phyloP scores from a whole-genome alignment of 2,329 filamentous ascomycete genomes.

The Paracoccidioides lutzii region DNA sequence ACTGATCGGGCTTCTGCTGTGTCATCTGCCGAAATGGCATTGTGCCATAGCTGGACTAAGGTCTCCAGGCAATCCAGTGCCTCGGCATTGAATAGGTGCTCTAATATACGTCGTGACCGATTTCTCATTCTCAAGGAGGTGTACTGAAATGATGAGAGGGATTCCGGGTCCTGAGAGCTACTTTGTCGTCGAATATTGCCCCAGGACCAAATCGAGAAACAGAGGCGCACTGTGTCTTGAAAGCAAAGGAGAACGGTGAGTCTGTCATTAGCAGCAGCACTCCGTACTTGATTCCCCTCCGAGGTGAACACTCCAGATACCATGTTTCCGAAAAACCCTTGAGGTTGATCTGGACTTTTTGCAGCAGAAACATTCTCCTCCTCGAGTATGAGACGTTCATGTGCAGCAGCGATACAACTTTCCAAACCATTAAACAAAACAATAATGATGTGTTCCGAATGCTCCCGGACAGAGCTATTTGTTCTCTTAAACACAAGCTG shows the following conservation, averaged over 20 bases:
- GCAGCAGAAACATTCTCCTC: conserved; percentile 54
- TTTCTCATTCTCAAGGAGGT: conserved; percentile 87
- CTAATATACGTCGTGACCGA: conserved; percentile 70
- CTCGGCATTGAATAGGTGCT: conserved; percentile 86
- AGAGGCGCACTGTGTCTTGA: conserved; percentile 85
- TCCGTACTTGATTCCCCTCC: conserved; percentile 63
- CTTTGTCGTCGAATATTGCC: conserved; percentile 42
- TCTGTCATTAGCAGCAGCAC: conserved; percentile 79
- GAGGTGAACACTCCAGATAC: conserved; percentile 79
- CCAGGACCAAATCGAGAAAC: conserved; percentile 94
- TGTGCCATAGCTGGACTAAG: conserved; percentile 70
- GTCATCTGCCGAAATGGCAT: conserved; percentile 34
- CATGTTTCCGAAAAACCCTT: conserved; percentile 88
- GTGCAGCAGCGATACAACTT: conserved; percentile 73
- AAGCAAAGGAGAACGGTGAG: conserved; percentile 92
- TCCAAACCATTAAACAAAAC: conserved; percentile 88
- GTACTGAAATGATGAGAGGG: conserved; percentile 72
- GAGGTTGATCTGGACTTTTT: conserved; percentile 71
- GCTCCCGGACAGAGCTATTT: conserved; percentile 26
- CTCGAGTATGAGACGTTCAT: conserved; percentile 67
- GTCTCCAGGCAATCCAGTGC: conserved; percentile 89
- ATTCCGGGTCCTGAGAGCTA: conserved; percentile 48
- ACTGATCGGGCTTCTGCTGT: conserved; percentile 49
- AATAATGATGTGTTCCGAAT: conserved; percentile 51
- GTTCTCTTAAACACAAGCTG: conserved; percentile 36